Conservation (phyloP, 2,329 filamentous ascomycete species). For the Penicillium expansum region DNA sequence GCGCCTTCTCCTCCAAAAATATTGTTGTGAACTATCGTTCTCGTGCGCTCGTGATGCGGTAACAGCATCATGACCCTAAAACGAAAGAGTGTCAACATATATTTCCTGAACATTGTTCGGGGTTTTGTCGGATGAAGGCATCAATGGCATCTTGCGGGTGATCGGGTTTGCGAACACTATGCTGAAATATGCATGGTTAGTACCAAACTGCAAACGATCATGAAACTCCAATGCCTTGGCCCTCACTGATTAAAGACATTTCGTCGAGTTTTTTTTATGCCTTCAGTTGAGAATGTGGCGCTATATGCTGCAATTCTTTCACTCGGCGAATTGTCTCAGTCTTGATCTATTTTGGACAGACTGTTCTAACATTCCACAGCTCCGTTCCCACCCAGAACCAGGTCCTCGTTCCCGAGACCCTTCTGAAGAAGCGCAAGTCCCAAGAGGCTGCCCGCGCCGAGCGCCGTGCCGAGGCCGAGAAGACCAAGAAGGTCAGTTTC, state of each 20-base stretch:
- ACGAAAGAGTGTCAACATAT: conserved; percentile 48
- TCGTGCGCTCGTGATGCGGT: conserved; percentile 13
- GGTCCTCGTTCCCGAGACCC: conserved; percentile 96
- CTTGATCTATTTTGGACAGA: conserved; percentile 64
- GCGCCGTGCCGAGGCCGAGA: conserved; percentile 72
- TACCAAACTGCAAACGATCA: conserved; percentile 14
- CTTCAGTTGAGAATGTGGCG: conserved; percentile 83
- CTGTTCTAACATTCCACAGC: conserved; percentile 73
- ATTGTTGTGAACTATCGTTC: conserved; percentile 59
- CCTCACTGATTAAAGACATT: conserved; percentile 79
- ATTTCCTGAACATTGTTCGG: conserved; percentile 53
- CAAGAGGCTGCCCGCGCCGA: conserved; percentile 98
- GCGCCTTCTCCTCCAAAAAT: conserved; percentile 70
- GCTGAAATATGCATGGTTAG: conserved; percentile 32
- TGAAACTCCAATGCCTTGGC: conserved; percentile 21
- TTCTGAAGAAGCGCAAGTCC: conserved; percentile 99
- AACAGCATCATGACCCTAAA: conserved; percentile 12
- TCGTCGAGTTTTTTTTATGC: conserved; percentile 71
- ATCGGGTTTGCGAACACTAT: conserved; percentile 25
- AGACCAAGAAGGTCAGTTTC: conserved; percentile 80
- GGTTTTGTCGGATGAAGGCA: conserved; percentile 76
- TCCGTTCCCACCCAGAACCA: conserved; percentile 91
- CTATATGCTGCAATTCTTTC: conserved; percentile 85
- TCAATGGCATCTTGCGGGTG: conserved; percentile 38
- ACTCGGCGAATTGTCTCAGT: conserved; percentile 70